These are phyloP conservation scores for Discostella stelligeroides DNA, from an alignment of 108 stramenopile genomes.

Conservation along the genomic window DNA sequence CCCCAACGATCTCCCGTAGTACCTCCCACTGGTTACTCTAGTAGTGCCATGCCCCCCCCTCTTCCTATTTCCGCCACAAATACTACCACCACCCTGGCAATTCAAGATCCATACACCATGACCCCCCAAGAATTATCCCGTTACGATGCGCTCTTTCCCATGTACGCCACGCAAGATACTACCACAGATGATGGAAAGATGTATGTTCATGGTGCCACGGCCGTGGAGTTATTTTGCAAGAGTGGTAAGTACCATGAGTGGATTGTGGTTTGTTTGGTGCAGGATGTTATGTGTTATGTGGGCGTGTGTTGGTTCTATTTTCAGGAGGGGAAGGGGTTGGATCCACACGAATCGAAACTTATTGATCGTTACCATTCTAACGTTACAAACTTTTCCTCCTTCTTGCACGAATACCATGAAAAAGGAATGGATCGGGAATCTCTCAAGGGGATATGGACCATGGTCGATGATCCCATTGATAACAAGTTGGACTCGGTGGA, in stretches of 20 bases:
- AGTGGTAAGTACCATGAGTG: slow-evolving; percentile 65
- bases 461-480: slow-evolving; percentile 87
- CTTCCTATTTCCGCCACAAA: slow-evolving; percentile 9
- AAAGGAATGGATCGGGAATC: slow-evolving; percentile 52
- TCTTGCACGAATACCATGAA: not conserved
- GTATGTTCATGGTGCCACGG: slow-evolving; percentile 85
- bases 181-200: not conserved
- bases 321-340: too few species aligned
- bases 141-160: slow-evolving; percentile 86
- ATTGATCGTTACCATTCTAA: too few species aligned
- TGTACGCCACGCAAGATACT: slow-evolving; percentile 71
- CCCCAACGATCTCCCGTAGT: not conserved
- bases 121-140: slow-evolving; percentile 74
- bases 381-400: not conserved
- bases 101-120: slow-evolving; percentile 84
- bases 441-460: slow-evolving; percentile 82
- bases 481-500: slow-evolving; percentile 87
- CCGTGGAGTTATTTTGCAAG: slow-evolving; percentile 91
- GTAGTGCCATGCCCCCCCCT: slow-evolving; percentile 16
- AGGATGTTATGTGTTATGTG: not conserved
- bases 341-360: too few species aligned
- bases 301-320: too few species aligned
- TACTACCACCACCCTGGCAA: slow-evolving; percentile 53
- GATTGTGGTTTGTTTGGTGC: slow-evolving; percentile 37
- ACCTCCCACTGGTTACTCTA: slow-evolving; percentile 1